Evolutionary conservation across 441 rosid species (phyloP), one percentile per base, ranked within the genome.

Genomic region (Mallotus repandus): DNA sequence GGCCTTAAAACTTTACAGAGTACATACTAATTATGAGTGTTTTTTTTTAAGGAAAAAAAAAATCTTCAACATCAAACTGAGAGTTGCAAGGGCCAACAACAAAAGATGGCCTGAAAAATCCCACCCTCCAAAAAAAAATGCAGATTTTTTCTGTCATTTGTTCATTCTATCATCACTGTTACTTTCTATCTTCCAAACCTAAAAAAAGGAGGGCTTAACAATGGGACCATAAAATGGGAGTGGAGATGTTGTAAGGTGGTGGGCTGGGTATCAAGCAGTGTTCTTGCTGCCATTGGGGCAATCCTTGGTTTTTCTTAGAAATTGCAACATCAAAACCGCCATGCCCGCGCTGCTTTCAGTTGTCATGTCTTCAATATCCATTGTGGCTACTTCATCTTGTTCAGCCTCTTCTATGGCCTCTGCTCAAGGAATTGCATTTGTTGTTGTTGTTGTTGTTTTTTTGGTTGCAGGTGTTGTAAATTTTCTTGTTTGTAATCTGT

Each of bases 211-310:
- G 48, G 0, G 32, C 58, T 43, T 45, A 69, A 73, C 73, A 87
- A n/a, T 53, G 81, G 56, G 57, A 82, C 92, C 93, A 91, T 16
- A 89, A 66, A 25, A 89, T 77, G 2, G 95, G 89, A 48, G 93
- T 66, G 15, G 84, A 82, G 16, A 76, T 68, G 56, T 77, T 79
- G 16, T 74, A 82, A 11, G 92, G 88, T 35, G 77, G 76, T 19
- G 81, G 88, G 53, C 11, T 49, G 4, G 91, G 88, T 6, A 85
- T 66, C 88, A 87, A 67, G 81, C 92, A 90, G 66, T 90, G 91
- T 18, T 82, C 90, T 68, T 88, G 90, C 38, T 76, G 83, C 90
- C 89, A 83, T 52, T 84, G 88, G 60, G 77, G 87, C 22, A 82
- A 54, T 5, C 83, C 78, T 35, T 79, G 38, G 38, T 32, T 32